phyloP scores from a whole-genome alignment of 2,329 filamentous ascomycete genomes.

The Penicillium sp. region DNA sequence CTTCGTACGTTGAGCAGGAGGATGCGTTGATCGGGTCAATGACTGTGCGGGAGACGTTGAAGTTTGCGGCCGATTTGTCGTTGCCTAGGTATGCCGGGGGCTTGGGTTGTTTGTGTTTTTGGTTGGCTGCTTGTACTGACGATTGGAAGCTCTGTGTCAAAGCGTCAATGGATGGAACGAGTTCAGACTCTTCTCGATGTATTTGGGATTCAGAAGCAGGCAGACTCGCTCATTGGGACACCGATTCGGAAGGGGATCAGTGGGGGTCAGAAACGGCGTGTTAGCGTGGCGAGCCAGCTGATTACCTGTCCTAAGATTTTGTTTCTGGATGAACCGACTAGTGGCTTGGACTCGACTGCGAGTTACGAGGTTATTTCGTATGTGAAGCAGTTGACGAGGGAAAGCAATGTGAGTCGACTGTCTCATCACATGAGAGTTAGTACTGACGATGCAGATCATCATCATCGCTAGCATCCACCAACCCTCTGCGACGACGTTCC shows the following conservation, averaged over 20 bases:
- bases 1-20: constrained; percentile 82
- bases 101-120: not conserved
- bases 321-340: constrained; percentile 82
- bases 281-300: constrained; percentile 77
- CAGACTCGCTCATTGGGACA: constrained; percentile 73
- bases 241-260: constrained; percentile 80
- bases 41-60: constrained; percentile 75
- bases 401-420: constrained; percentile 57
- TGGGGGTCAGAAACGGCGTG: constrained; percentile 78
- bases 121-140: not conserved
- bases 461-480: constrained; percentile 84
- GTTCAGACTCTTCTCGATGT: constrained; percentile 67
- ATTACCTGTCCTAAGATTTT: constrained; percentile 78
- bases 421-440: not conserved
- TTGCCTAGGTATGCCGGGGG: constrained; percentile 53
- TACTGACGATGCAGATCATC: constrained; percentile 55
- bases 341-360: constrained; percentile 75
- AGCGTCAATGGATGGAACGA: constrained; percentile 60
- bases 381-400: constrained; percentile 64
- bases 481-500: constrained; percentile 75
- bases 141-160: constrained; percentile 47
- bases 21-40: constrained; percentile 79
- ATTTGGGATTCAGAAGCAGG: constrained; percentile 71
- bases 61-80: constrained; percentile 72
- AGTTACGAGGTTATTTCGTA: constrained; percentile 76